Evolutionary conservation across 1,284 basidiomycete species (phyloP).

Genomic region (Earliella scabrosa): DNA sequence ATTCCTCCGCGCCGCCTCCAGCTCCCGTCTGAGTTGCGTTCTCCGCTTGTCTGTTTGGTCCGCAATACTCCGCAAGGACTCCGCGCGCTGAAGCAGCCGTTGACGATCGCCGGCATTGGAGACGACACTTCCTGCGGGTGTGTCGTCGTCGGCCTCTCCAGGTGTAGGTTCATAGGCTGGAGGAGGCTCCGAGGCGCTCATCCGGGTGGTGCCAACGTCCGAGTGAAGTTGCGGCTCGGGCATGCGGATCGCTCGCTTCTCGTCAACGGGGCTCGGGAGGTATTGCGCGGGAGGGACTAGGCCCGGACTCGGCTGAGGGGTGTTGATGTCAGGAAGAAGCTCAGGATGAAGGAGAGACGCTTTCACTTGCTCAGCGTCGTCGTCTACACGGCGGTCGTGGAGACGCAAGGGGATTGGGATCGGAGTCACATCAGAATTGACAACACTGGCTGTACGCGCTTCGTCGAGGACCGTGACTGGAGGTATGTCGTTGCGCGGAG

Average conservation of each 20-base stretch:
- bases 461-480: slow-evolving; percentile 27
- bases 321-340: slow-evolving; percentile 24
- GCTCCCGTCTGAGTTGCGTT: slow-evolving; percentile 27
- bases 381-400: slow-evolving; percentile 9
- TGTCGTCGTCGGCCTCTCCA: slow-evolving; percentile 7
- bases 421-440: slow-evolving; percentile 23
- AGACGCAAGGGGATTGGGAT: slow-evolving; percentile 30
- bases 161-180: slow-evolving; percentile 29
- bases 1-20: slow-evolving; percentile 31
- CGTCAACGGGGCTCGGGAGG: slow-evolving; percentile 10
- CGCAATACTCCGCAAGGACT: slow-evolving; percentile 28
- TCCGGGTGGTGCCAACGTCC: slow-evolving; percentile 8
- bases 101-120: slow-evolving; percentile 23
- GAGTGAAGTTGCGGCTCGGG: slow-evolving; percentile 8
- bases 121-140: slow-evolving; percentile 30
- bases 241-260: slow-evolving; percentile 11
- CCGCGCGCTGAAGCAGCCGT: slow-evolving; percentile 19
- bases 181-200: slow-evolving; percentile 25
- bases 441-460: slow-evolving; percentile 18
- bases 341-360: slow-evolving; percentile 30
- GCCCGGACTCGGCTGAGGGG: slow-evolving; percentile 26
- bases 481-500: slow-evolving; percentile 21
- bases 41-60: slow-evolving; percentile 33
- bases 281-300: slow-evolving; percentile 24
- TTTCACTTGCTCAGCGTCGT: slow-evolving; percentile 25